These are phyloP conservation scores for Lagenidium giganteum DNA, from an alignment of 352 stramenopile species.

Conservation along the genomic window DNA sequence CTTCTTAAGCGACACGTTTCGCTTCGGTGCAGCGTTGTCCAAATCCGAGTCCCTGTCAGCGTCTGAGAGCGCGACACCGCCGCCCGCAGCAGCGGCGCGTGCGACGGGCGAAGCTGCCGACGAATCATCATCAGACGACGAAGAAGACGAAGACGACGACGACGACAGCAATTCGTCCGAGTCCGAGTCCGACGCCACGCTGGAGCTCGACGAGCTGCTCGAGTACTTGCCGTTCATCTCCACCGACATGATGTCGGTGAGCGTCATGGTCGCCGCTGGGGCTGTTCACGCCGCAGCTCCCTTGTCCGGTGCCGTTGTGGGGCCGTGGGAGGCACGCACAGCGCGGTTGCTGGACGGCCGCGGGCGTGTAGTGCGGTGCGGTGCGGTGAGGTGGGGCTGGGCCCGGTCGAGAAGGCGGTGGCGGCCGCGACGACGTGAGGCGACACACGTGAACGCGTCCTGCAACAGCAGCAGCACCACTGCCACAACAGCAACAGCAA, in stretches of 20 bases:
- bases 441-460: no score
- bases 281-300: not conserved
- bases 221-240: slow-evolving; percentile 73
- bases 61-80: slow-evolving; percentile 15
- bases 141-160: slow-evolving; percentile 33
- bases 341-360: no score
- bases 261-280: slow-evolving; percentile 46
- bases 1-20: slow-evolving; percentile 7
- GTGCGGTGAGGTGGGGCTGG: no score
- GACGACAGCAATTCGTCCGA: slow-evolving; percentile 8
- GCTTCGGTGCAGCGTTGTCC: slow-evolving; percentile 8
- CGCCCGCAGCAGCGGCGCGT: not conserved
- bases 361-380: no score
- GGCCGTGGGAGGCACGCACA: no score
- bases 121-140: no score
- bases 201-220: not conserved
- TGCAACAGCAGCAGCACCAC: no score
- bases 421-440: no score
- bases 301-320: not conserved
- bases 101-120: slow-evolving; percentile 1
- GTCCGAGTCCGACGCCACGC: not conserved
- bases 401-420: no score
- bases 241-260: slow-evolving; percentile 70
- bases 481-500: no score
- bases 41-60: slow-evolving; percentile 26